Conservation (phyloP, 2,329 filamentous ascomycete species). For the Hypoxylon sp. region DNA sequence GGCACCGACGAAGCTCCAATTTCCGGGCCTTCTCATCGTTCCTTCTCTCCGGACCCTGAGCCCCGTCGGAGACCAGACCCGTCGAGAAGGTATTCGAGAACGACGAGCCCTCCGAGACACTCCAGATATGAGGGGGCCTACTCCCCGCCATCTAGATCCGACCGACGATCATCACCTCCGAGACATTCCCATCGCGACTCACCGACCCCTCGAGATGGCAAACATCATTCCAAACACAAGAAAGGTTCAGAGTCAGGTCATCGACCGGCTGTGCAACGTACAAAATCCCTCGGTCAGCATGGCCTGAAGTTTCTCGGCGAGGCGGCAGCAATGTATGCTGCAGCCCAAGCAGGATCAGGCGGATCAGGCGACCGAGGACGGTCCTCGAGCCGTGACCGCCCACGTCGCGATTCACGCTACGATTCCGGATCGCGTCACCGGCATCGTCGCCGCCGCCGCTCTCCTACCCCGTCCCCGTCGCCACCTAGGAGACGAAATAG, state of each 20-base stretch:
- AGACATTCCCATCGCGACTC: slow-evolving; percentile 32
- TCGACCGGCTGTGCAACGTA: slow-evolving; percentile 45
- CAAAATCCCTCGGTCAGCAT: slow-evolving; percentile 45
- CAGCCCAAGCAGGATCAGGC: slow-evolving; percentile 41
- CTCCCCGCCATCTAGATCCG: slow-evolving; percentile 15
- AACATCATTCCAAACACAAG: slow-evolving; percentile 32
- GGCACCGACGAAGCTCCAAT: slow-evolving; percentile 46
- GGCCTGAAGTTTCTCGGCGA: slow-evolving; percentile 47
- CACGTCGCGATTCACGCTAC: slow-evolving; percentile 30
- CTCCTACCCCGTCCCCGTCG: slow-evolving; percentile 45
- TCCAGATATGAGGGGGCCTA: slow-evolving; percentile 34
- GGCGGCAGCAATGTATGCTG: slow-evolving; percentile 48
- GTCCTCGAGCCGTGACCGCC: slow-evolving; percentile 40
- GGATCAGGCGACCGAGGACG: slow-evolving; percentile 33
- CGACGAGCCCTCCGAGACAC: slow-evolving; percentile 45
- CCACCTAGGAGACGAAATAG: slow-evolving; percentile 35
- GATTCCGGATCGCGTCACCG: slow-evolving; percentile 27
- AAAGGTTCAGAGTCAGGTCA: slow-evolving; percentile 40
- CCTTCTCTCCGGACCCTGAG: slow-evolving; percentile 35
- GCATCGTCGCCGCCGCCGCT: slow-evolving; percentile 38
- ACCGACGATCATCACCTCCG: slow-evolving; percentile 30
- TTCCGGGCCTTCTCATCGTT: slow-evolving; percentile 33
- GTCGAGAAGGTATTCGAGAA: slow-evolving; percentile 38
- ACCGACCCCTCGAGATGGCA: slow-evolving; percentile 20
- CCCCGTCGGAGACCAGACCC: slow-evolving; percentile 35